Percentiles rank a stretch among this genome's conserved stretches.
These are phyloP conservation scores for Crithidia brevicula DNA, from an alignment of 208 protist species.

Conservation along the genomic window DNA sequence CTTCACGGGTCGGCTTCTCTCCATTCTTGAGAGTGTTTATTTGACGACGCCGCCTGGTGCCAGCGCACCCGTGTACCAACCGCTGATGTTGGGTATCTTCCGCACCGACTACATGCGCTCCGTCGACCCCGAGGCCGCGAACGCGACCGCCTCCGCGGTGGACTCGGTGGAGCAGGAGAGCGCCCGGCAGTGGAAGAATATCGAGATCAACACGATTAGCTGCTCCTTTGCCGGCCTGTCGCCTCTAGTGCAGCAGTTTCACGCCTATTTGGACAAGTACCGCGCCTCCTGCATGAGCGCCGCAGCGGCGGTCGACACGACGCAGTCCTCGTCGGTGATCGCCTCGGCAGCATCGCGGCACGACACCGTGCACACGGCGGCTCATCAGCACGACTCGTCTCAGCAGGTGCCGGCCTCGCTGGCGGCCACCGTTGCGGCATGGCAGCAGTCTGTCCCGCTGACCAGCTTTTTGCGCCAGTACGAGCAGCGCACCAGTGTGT, in stretches of 20 bases:
- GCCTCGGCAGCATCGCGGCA: not conserved
- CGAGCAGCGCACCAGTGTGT: constrained; percentile 12
- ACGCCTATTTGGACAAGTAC: constrained; percentile 71
- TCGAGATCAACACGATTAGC: constrained; percentile 98
- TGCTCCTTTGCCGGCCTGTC: constrained; percentile 92
- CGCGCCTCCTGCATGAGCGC: constrained; percentile 17
- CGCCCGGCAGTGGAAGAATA: constrained; percentile 84
- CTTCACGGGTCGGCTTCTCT: constrained; percentile 88
- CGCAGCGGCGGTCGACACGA: not conserved
- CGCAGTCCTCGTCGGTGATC: not conserved
- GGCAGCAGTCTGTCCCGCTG: constrained; percentile 35
- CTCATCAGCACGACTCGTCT: constrained; percentile 43
- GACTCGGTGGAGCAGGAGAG: constrained; percentile 18
- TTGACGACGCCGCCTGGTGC: constrained; percentile 35
- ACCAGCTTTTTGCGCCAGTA: constrained; percentile 27
- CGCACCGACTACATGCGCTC: constrained; percentile 95
- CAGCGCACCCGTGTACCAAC: constrained; percentile 54
- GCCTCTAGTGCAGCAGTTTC: constrained; percentile 81
- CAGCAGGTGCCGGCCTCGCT: constrained; percentile 52
- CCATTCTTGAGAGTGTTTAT: constrained; percentile 85
- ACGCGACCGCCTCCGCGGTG: not conserved
- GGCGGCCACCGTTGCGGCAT: constrained; percentile 46
- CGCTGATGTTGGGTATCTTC: constrained; percentile 92
- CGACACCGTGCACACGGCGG: constrained; percentile 12
- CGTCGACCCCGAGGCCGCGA: constrained; percentile 17